Evolutionary conservation across 1,284 basidiomycete species (phyloP), one percentile per base, ranked within the genome.

Genomic region (Meira miltonrushii): DNA sequence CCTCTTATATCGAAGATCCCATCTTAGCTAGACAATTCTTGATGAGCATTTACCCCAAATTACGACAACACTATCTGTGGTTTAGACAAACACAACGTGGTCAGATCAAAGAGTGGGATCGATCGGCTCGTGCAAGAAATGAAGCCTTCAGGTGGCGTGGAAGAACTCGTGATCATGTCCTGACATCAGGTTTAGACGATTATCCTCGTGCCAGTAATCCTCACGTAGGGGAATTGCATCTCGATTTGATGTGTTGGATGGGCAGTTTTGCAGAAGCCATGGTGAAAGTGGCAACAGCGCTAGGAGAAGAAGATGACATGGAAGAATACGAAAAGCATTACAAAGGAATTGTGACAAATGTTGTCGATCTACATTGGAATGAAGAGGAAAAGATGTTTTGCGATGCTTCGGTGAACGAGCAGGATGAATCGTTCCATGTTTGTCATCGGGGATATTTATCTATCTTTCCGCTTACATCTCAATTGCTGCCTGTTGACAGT

Each of bases 81-180:
- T 95, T 95, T 84, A 85, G 91, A 28, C 85, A 87, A 54, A 94
- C 92, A 1, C 92, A 96, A 79, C 85, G 88, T 9, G 74, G 74
- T 11, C 90, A 93, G 77, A 89, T 96, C 71, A 89, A 89, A 72
- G 89, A 91, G 74, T 96, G 92, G 79, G 85, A 84, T 5, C 85
- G 92, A 39, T 83, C 84, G 61, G 88, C 90, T 0, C 84, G 88
- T 8, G 90, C 88, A n/a, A 83, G 88, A 55, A 86, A 85, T 1
- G 92, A 96, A 79, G 92, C 85, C 0, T 96, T 93, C 79, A 84
- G 92, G 50, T 96, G 92, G 93, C 85, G 93, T 39, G 92, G 92
- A n/a, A 83, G 92, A 39, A 88, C 89, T 8, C 83, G 86, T 70
- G 82, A 83, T 49, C 92, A 96, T 79, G 88, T 96, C 25, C 80